Conservation (phyloP, 192 early-diverging fungal genomes). For the Coemansia sp. region DNA sequence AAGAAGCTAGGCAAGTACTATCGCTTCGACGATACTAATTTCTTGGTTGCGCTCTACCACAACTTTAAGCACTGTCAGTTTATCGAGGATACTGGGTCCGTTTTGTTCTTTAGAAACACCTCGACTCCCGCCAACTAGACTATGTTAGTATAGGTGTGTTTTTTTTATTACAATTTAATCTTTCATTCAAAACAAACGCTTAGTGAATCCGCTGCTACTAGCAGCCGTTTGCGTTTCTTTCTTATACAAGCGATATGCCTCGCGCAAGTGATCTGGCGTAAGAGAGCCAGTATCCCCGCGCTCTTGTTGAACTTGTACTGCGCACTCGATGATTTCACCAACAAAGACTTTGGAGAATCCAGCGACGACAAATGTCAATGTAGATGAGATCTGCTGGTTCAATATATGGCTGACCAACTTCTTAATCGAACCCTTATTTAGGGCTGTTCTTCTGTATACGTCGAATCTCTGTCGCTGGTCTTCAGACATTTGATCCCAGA, state of each 20-base stretch:
- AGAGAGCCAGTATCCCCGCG: constrained; percentile 71
- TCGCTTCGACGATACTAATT: constrained; percentile 70
- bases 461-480: constrained; percentile 81
- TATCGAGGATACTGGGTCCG: constrained; percentile 89
- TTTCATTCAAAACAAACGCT: constrained; percentile 37
- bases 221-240: constrained; percentile 39
- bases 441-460: constrained; percentile 75
- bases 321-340: constrained; percentile 86
- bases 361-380: constrained; percentile 79
- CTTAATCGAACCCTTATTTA: constrained; percentile 78
- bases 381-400: constrained; percentile 73
- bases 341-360: constrained; percentile 93
- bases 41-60: constrained; percentile 69
- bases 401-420: constrained; percentile 68
- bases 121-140: constrained; percentile 29
- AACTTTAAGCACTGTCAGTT: constrained; percentile 76
- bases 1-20: constrained; percentile 85
- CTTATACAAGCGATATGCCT: constrained; percentile 80
- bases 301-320: constrained; percentile 79
- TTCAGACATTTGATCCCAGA: constrained; percentile 56
- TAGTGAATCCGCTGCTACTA: constrained; percentile 25
- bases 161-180: constrained; percentile 13
- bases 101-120: constrained; percentile 65
- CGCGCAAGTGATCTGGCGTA: constrained; percentile 83
- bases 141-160: not conserved